Evolutionary conservation across 2,329 filamentous ascomycete species (phyloP).

Genomic region (Catunica adiposa): DNA sequence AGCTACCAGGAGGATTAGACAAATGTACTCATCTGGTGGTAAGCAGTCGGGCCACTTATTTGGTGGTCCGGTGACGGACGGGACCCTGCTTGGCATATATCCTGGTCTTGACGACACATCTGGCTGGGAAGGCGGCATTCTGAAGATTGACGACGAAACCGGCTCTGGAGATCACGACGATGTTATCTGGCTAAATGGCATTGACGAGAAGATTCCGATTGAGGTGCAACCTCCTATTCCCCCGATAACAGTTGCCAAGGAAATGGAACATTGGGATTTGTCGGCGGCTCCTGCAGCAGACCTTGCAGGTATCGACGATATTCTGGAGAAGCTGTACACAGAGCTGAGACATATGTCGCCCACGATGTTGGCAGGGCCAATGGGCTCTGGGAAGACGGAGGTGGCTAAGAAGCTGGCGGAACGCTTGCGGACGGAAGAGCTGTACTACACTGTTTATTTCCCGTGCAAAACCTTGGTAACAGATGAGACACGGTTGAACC

Average conservation of each 20-base stretch:
- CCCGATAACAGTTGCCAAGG: slow-evolving; percentile 39
- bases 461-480: slow-evolving; percentile 75
- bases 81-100: slow-evolving; percentile 52
- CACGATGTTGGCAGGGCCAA: slow-evolving; percentile 70
- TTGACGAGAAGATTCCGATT: slow-evolving; percentile 55
- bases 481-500: slow-evolving; percentile 76
- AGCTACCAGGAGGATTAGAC: slow-evolving; percentile 51
- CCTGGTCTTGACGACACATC: slow-evolving; percentile 36
- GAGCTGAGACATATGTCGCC: slow-evolving; percentile 77
- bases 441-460: slow-evolving; percentile 76
- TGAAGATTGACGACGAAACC: slow-evolving; percentile 49
- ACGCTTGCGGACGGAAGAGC: slow-evolving; percentile 49
- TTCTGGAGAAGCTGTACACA: slow-evolving; percentile 55
- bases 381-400: slow-evolving; percentile 80
- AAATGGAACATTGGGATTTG: slow-evolving; percentile 33
- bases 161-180: slow-evolving; percentile 29
- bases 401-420: slow-evolving; percentile 63
- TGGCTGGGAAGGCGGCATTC: slow-evolving; percentile 68
- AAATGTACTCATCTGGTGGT: slow-evolving; percentile 48
- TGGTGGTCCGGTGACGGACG: slow-evolving; percentile 75
- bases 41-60: slow-evolving; percentile 32
- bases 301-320: slow-evolving; percentile 69
- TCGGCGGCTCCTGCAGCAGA: slow-evolving; percentile 38
- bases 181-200: slow-evolving; percentile 56
- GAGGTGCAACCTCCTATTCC: slow-evolving; percentile 62